Base-by-base conservation (phyloP, 2,329 filamentous ascomycete species). In the Stenocarpella maydis region DNA sequence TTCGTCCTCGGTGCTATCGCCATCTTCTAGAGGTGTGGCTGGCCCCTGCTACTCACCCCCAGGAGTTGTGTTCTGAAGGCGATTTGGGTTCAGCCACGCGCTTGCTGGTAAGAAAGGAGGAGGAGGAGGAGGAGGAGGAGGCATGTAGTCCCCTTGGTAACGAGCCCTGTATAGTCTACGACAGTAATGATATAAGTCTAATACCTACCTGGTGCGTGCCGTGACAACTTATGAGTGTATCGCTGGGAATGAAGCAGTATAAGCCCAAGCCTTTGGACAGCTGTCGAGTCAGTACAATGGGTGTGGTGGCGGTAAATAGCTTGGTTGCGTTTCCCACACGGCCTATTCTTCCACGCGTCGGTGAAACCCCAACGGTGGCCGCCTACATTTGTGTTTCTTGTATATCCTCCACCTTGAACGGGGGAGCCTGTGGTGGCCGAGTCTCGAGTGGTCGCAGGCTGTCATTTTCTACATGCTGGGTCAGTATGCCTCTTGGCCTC, bases 1-100 rank as follows among this genome's bases (percentile, higher is more conserved):
- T 21, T 63, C n/a, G 7, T 63, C n/a, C 58, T 63, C 28, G 58
- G 58, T 26, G 58, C 58, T 34, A 10, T 63, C 19, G 58, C 58
- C 43, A 6, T 49, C 43, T 49, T 63, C 28, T 63, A 63, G 37
- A 49, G 15, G 5, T 19, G 14, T 12, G 28, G 28, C 15, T 14
- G 10, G 26, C 19, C 26, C 19, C 7, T 55, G 12, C n/a, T 45
- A 21, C 9, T 17, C 41, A 2, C n/a, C 5, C 7, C 3, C 1
- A n/a, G n/a, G 8, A 45, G 26, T 37, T 26, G 21, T 61, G 28
- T 19, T 7, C n/a, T 19, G 28, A 24, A 63, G 28, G n/a, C 14
- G 3, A 19, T 15, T 19, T 4, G 43, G 24, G 28, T 19, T 5
- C 47, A 15, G 47, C 5, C 5, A 37, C 34, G 2, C 34, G 34